Evolutionary conservation across 495 filamentous ascomycete genomes (phyloP), one percentile per base, ranked within the genome.

Genomic region (Tuber umbilicatum): DNA sequence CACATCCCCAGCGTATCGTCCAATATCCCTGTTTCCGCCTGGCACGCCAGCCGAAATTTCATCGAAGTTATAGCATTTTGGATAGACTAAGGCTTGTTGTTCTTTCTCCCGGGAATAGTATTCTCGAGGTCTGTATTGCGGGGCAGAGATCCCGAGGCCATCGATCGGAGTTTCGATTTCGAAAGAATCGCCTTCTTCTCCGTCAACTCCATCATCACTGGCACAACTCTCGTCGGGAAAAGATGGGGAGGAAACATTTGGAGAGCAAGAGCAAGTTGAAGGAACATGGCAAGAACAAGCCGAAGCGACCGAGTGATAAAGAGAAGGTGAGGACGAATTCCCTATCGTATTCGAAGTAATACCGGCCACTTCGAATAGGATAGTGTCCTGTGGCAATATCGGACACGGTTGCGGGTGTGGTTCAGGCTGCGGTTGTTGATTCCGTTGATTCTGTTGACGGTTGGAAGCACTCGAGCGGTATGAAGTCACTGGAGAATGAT

Each of bases 11-110:
- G 78, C 75, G 45, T 81, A 81, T 55, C 64, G 80, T 35, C 79
- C 79, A 67, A 81, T 81, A 41, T 81, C 79, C 60, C 79, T 76
- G 70, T 81, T 81, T 19, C 80, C 80, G 7, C 80, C 80, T 27
- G 75, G 69, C 43, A 72, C 72, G 14, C 55, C 43, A 21, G 55
- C 12, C 23, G 79, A 78, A 74, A 81, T 67, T 41, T 81, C 79
- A 75, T 81, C 79, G 60, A 81, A 81, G 42, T 81, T 81, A 50
- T 78, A 81, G 47, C 78, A 81, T 45, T 75, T 75, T 31, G 79
- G 79, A 42, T 73, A 81, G 55, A 31, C 72, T 5, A 27, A 27
- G 12, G 55, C 12, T 31, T 64, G 50, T 41, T 72, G 72, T 38
- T 79, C 77, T 16, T 39, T 74, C 47, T 60, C 43, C 16, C 74